phyloP scores from a whole-genome alignment of 2,329 filamentous ascomycete genomes.

The Plenodomus biglobosus region DNA sequence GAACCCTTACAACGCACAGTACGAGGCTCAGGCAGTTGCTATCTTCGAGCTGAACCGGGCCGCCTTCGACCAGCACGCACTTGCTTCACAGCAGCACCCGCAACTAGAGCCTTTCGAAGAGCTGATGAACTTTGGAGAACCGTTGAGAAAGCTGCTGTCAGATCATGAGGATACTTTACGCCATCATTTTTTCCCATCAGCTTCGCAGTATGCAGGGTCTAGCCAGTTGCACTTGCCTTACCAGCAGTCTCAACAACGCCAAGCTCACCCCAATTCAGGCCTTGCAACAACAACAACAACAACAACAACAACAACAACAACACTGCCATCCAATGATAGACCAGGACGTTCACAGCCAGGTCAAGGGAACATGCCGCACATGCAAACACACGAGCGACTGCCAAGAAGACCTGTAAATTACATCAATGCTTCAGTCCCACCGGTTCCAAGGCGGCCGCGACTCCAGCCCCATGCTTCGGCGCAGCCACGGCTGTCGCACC shows the following conservation, averaged over 20 bases:
- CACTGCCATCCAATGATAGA: not conserved
- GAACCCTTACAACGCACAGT: not conserved
- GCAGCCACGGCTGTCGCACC: not conserved
- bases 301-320: not conserved
- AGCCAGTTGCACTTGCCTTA: not conserved
- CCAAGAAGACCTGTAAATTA: not conserved
- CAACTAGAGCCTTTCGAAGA: not conserved
- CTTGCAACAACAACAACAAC: not conserved
- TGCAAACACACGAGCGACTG: not conserved
- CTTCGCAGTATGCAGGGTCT: not conserved
- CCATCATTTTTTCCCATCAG: not conserved
- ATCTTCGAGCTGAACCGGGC: conserved; percentile 14
- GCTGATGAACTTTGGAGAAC: not conserved
- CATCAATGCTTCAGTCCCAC: not conserved
- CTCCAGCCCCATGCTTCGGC: not conserved
- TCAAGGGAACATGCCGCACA: not conserved
- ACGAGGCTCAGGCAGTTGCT: conserved; percentile 9
- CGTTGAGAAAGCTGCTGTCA: not conserved
- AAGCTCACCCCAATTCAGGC: not conserved
- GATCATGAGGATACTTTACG: not conserved
- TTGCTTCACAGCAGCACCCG: not conserved
- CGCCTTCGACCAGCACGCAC: conserved; percentile 1
- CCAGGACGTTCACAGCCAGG: not conserved
- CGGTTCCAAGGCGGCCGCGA: not conserved
- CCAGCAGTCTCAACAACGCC: not conserved